Base-by-base conservation (phyloP, 2,329 filamentous ascomycete species). In the Ploettnerulaceae sp. region DNA sequence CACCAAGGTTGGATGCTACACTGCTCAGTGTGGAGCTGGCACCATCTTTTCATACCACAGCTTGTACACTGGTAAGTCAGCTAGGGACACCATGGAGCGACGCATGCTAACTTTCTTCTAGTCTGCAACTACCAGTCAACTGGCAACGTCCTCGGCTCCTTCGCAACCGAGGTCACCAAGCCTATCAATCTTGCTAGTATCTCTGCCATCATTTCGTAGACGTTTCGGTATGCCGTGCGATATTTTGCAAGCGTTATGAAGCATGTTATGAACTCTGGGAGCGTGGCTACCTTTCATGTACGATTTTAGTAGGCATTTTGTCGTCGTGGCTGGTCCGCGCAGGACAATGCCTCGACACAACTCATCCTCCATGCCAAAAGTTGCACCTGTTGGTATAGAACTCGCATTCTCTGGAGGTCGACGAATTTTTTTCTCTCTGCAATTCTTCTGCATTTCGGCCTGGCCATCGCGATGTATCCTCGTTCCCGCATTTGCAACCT, bases 21-120 rank as follows among this genome's bases (percentile, higher is more conserved):
- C 71, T 26, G 63, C 71, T 41, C 67, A 71, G 63, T 86, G 83
- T 68, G 58, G 65, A 9, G 60, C 68, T 26, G 74, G 75, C 47
- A 75, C 70, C 17, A 66, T 80, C 71, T 74, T 73, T 28, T 69
- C 81, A 61, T 95, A 89, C 82, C 91, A 95, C 77, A 95, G 95
- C 72, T 71, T 70, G 56, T 75, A 81, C 52, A 70, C 80, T 53
- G 89, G 87, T 86, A 79, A 67, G 79, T 67, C 21, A 9, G 14
- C 21, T 37, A 34, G 7, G 2, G 39, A 2, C 12, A n/a, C 17
- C 1, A 26, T 12, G 9, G 24, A 14, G 3, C 4, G 7, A 15
- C 21, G 18, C 22, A 29, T 9, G 17, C 11, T 15, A 12, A 14
- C 33, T 61, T 67, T 56, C 12, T 22, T 18, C 41, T 74, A 49